phyloP scores from a whole-genome alignment of 495 filamentous ascomycete species.

The Daldinia childiae region DNA sequence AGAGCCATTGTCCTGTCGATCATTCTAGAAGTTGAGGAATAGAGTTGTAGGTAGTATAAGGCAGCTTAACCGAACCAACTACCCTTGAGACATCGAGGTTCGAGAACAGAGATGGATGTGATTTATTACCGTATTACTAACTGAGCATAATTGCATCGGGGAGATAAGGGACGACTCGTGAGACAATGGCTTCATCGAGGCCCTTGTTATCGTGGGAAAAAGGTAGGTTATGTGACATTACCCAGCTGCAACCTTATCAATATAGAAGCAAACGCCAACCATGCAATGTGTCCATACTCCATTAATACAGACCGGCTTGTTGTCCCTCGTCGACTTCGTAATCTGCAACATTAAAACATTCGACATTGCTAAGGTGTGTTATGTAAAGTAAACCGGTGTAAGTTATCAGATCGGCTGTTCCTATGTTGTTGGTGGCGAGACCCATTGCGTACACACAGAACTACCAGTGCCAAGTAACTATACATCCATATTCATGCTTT shows the following conservation, averaged over 20 bases:
- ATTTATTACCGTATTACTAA: constrained; percentile 5
- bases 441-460: background rate
- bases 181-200: constrained; percentile 11
- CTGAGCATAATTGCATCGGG: constrained; percentile 2
- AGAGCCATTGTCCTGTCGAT: constrained; percentile 9
- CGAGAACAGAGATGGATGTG: constrained; percentile 20
- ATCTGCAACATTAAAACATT: constrained; percentile 5
- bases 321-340: constrained; percentile 1
- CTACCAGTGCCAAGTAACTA: background rate
- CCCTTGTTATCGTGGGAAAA: constrained; percentile 9
- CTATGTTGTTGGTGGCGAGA: constrained; percentile 7
- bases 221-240: constrained; percentile 33
- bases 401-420: background rate
- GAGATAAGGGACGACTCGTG: constrained; percentile 1
- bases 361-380: constrained; percentile 1
- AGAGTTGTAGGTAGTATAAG: constrained; percentile 7
- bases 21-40: constrained; percentile 26
- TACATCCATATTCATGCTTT: constrained; percentile 31
- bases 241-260: constrained; percentile 34
- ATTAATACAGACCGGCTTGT: constrained; percentile 10
- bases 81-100: constrained; percentile 11
- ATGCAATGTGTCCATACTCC: constrained; percentile 41
- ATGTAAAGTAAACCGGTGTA: constrained; percentile 2
- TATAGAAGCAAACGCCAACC: constrained; percentile 38
- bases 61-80: constrained; percentile 29